Percentiles rank a stretch among this genome's conserved stretches.
Evolutionary conservation across 2,329 filamentous ascomycete species (phyloP).

Genomic region (Pseudogymnoascus verrucosus): DNA sequence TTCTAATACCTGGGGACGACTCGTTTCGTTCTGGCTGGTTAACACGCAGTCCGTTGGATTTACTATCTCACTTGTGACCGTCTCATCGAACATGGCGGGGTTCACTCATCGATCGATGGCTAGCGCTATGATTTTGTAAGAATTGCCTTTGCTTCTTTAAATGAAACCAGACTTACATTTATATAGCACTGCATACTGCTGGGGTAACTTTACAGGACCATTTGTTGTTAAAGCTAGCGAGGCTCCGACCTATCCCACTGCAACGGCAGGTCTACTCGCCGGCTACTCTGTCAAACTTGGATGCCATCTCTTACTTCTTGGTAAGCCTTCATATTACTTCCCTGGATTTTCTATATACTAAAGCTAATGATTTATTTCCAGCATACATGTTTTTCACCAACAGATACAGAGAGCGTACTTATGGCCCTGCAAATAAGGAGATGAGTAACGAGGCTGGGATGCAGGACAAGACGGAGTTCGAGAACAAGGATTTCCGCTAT

Average conservation of each 20-base stretch:
- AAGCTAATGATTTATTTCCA: conserved; percentile 17
- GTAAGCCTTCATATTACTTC: conserved; percentile 17
- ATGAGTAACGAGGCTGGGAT: conserved; percentile 33
- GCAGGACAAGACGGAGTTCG: conserved; percentile 34
- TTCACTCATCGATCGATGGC: conserved; percentile 19
- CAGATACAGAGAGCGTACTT: conserved; percentile 27
- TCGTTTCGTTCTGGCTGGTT: conserved; percentile 32
- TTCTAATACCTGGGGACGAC: conserved; percentile 28
- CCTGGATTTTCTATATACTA: background rate
- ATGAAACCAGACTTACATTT: background rate
- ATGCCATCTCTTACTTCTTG: conserved; percentile 30
- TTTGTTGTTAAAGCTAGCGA: conserved; percentile 31
- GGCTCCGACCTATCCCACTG: conserved; percentile 28
- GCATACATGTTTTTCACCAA: conserved; percentile 31
- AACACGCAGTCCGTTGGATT: conserved; percentile 32
- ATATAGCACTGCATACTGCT: conserved; percentile 30
- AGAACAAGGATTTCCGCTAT: conserved; percentile 37
- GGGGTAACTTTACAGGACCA: conserved; percentile 32
- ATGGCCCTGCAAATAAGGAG: conserved; percentile 29
- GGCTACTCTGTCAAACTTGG: conserved; percentile 33
- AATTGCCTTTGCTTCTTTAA: background rate
- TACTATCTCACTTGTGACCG: conserved; percentile 30
- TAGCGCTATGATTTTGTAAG: conserved; percentile 29
- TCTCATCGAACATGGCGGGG: conserved; percentile 24
- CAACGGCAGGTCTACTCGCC: conserved; percentile 33